Conservation (phyloP, 75 land plant species). For the Sequoiadendron giganteum region DNA sequence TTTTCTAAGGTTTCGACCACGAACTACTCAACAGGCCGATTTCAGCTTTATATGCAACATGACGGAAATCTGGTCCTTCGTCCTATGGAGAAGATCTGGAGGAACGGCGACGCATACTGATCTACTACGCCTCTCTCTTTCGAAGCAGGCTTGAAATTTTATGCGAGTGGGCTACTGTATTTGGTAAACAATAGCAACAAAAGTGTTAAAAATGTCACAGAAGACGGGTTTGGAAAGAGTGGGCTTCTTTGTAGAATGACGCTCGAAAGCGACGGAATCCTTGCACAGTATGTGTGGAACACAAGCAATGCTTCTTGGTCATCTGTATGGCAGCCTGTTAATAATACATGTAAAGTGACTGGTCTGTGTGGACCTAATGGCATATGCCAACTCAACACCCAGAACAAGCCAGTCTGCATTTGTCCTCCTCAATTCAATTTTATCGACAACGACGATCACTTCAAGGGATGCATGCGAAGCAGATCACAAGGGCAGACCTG, state of each 20-base stretch:
- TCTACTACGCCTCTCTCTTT: too few relatives aligned
- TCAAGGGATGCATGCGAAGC: neutral
- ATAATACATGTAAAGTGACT: neutral
- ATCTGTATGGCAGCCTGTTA: slow-evolving; percentile 1
- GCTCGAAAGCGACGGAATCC: slow-evolving; percentile 32
- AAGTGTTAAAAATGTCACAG: neutral
- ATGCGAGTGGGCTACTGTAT: neutral
- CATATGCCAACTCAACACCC: neutral
- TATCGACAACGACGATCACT: neutral
- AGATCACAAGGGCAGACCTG: neutral
- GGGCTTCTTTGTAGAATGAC: slow-evolving; percentile 15
- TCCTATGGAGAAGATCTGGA: neutral
- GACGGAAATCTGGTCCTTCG: neutral
- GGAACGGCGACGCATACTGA: neutral
- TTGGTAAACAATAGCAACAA: neutral
- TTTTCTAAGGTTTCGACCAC: neutral
- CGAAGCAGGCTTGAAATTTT: neutral
- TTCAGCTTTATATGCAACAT: neutral
- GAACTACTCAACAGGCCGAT: slow-evolving; percentile 1
- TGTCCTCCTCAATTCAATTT: neutral
- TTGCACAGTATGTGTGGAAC: slow-evolving; percentile 13
- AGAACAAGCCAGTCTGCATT: neutral
- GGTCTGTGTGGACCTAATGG: neutral
- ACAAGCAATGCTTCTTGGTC: neutral
- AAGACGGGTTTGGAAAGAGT: neutral